Conservation (phyloP, 2,329 filamentous ascomycete species). For the Nothophaeocryptopus gaeumannii region DNA sequence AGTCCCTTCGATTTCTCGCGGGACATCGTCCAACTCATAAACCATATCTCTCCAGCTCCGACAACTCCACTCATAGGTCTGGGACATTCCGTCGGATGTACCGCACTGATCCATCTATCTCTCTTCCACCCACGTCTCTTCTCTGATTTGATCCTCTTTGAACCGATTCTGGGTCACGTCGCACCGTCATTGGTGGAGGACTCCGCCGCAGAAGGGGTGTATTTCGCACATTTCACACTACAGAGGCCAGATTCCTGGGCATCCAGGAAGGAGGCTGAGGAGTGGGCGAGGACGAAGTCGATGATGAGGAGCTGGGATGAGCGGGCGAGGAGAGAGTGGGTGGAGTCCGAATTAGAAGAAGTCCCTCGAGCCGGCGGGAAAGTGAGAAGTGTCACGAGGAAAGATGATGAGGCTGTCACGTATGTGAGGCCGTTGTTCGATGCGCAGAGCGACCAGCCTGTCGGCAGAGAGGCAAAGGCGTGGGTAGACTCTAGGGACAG, state of each 20-base stretch:
- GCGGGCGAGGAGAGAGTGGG: too few species aligned
- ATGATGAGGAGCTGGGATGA: too few species aligned
- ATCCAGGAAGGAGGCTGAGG: too few species aligned
- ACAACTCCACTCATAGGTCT: background rate
- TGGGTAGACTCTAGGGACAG: too few species aligned
- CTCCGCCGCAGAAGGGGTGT: too few species aligned
- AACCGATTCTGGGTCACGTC: background rate
- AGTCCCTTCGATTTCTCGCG: background rate
- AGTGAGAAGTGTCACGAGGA: background rate
- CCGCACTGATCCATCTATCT: background rate
- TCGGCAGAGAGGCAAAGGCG: too few species aligned
- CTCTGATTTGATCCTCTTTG: background rate
- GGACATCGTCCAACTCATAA: background rate
- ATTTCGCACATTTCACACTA: too few species aligned
- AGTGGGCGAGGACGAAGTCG: too few species aligned
- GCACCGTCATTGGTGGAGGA: too few species aligned
- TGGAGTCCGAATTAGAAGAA: too few species aligned
- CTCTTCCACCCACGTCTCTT: background rate
- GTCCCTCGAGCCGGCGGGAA: background rate
- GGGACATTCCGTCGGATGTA: background rate
- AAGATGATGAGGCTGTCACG: background rate
- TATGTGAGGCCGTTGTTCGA: background rate
- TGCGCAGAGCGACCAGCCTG: background rate
- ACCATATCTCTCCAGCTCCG: background rate
- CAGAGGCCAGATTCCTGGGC: too few species aligned